Base-by-base conservation (phyloP, 2,329 filamentous ascomycete genomes). In the Ophiostoma fasciatum region DNA sequence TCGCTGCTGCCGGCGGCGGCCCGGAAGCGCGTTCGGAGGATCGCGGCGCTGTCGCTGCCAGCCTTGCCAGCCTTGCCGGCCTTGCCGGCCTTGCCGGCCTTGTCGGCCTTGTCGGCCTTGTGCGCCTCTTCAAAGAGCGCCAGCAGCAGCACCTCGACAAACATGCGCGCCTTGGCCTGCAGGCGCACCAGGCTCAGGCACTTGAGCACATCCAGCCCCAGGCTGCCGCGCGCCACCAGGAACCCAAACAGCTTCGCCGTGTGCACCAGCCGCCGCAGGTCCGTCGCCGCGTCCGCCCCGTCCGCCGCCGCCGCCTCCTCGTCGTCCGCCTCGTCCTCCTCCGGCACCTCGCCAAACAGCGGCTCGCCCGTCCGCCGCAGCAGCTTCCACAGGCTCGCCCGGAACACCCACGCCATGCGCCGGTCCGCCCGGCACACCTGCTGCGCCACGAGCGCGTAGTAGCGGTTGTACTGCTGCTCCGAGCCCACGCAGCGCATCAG, bases 381-480 rank as follows among this genome's bases (percentile, higher is more conserved):
- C 9, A 88, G 64, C 47, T 81, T 83, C 77, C 87, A 93, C 1
- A 96, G 62, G 7, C 78, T 74, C 48, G 88, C 85, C 51, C 90
- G 82, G 51, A 96, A 92, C 2, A 82, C 78, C 59, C 88, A 88
- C 42, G 75, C 74, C 46, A 92, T 68, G 47, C 76, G 74, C 45
- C 74, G 74, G 41, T 87, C 82, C 3, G 33, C 18, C 4, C 64
- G 64, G 49, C 85, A 92, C 8, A 94, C 66, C 44, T 78, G 77
- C 32, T 72, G 73, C 9, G 84, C 85, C 26, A 98, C 77, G 1
- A 94, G 63, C 0, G 82, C 82, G 53, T 98, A 98, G 59, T 93
- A 98, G 1, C 82, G 82, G 49, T 98, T 98, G 57, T 94, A 93
- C 1, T 67, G 66, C 38, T 78, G 66, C 58, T 96, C 90, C 4